Conservation (phyloP, 192 early-diverging fungal genomes). For the Mortierella alpina region DNA sequence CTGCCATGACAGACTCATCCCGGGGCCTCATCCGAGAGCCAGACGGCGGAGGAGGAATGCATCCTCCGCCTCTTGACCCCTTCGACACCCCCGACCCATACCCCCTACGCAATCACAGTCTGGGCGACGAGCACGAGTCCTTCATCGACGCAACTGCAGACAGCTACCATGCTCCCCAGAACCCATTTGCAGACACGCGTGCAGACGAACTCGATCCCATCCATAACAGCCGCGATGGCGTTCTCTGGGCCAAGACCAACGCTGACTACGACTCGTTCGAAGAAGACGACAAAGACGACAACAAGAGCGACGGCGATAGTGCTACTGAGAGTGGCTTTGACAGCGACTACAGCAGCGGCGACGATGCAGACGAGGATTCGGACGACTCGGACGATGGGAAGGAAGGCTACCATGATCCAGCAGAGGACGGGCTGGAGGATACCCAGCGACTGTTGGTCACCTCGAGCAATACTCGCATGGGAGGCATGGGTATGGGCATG, state of each 20-base stretch:
- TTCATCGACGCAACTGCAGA: conserved; percentile 35
- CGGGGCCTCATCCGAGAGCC: background rate
- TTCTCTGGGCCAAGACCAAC: background rate
- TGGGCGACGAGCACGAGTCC: conserved; percentile 20
- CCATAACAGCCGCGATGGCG: too few relatives aligned
- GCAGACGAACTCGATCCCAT: background rate
- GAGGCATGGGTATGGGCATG: conserved; percentile 54
- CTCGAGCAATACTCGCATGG: conserved; percentile 30
- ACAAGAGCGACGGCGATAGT: background rate
- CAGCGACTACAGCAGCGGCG: background rate
- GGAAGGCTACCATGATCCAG: background rate
- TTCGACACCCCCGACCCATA: conserved; percentile 13
- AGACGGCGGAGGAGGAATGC: background rate
- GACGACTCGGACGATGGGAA: background rate
- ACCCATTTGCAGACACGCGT: conserved; percentile 11
- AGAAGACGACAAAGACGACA: conserved; percentile 5
- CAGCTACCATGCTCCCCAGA: conserved; percentile 14
- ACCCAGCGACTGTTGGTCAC: conserved; percentile 31
- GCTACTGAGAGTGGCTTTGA: conserved; percentile 5
- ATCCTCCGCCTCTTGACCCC: background rate
- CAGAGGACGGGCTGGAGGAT: conserved; percentile 16
- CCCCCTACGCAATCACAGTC: background rate
- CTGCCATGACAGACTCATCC: conserved; percentile 10
- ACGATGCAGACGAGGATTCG: background rate
- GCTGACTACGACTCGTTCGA: conserved; percentile 33